phyloP scores from a whole-genome alignment of 768 basidiomycete species.

The Tricholoma sp. region DNA sequence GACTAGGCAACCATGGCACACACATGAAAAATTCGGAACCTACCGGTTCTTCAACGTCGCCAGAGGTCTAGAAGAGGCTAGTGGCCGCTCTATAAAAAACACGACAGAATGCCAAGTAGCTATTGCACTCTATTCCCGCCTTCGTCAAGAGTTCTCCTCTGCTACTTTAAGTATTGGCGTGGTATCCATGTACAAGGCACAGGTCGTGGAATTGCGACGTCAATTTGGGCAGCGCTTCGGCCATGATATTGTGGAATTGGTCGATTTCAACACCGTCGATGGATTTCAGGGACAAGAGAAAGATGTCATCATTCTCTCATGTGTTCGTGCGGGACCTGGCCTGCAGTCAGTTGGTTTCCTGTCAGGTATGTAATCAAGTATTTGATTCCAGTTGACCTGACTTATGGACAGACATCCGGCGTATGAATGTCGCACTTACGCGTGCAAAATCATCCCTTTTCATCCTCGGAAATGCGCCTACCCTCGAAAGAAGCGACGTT shows the following conservation, averaged over 20 bases:
- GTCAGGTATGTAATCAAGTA: conserved; percentile 43
- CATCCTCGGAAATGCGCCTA: conserved; percentile 86
- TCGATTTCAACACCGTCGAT: conserved; percentile 97
- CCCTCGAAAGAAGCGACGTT: conserved; percentile 79
- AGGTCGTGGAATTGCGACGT: conserved; percentile 68
- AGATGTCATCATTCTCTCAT: conserved; percentile 95
- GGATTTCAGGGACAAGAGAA: conserved; percentile 99
- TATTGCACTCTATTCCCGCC: conserved; percentile 66
- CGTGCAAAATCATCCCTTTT: conserved; percentile 92
- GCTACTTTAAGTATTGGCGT: conserved; percentile 50
- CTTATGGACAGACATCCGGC: conserved; percentile 54
- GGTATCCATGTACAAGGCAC: conserved; percentile 94
- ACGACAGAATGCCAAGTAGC: conserved; percentile 68
- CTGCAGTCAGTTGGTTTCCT: conserved; percentile 83
- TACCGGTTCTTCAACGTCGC: conserved; percentile 88
- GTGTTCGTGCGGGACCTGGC: conserved; percentile 90
- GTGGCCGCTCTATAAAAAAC: conserved; percentile 74
- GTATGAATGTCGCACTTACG: conserved; percentile 99
- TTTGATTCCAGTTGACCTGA: neutral
- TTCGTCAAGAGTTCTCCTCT: conserved; percentile 56
- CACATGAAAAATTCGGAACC: conserved; percentile 65
- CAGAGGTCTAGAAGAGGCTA: conserved; percentile 60
- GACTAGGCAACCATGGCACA: conserved; percentile 85
- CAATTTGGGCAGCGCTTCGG: conserved; percentile 73
- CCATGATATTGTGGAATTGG: conserved; percentile 53